Evolutionary conservation across 768 basidiomycete genomes (phyloP), one percentile per base, ranked within the genome.

Genomic region (Mycena polygramma): DNA sequence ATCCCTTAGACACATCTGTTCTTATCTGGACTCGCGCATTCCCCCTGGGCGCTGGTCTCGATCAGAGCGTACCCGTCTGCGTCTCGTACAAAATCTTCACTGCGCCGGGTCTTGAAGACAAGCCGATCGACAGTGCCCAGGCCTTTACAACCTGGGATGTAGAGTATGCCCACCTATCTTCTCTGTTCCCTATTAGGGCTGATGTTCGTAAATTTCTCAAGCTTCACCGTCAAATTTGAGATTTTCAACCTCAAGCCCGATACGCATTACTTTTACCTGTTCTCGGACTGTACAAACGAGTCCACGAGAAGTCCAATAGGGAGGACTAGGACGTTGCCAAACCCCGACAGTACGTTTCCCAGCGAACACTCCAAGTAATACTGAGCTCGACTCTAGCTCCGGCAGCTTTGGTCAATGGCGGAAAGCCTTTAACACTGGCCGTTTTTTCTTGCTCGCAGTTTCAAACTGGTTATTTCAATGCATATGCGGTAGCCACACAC

Each of bases 381-480:
- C 52, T 49, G 17, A 43, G 63, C 41, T 65, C 24, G 22, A 22
- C 52, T 10, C 26, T n/a, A 88, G 87, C 87, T 13, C 83, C 86
- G 6, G 85, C 86, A 2, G 72, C 79, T 7, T 51, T 76, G 54
- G 84, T 91, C 41, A 86, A 89, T 76, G 83, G 85, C n/a, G 88
- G 88, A 7, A 85, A 85, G 51, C 85, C 85, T 13, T 68, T 88
- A 37, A 84, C 83, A 2, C 75, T 91, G n/a, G 88, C 88, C 0
- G 86, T 90, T 3, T 90, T 89, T 77, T 89, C 87, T 9, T 90
- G 89, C 75, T 88, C 88, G 6, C 86, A 86, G 63, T 88, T 80
- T 73, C 89, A 87, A 77, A 79, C 81, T 49, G 87, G 87, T 84
- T 89, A 83, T 79, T 91, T 90, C 81, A 90, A 89, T 77, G 89